A percentile compares a stretch with the other conserved stretches of the same genome.
phyloP scores from a whole-genome alignment of 257 asterid genomes.

The Linaria vulgaris region DNA sequence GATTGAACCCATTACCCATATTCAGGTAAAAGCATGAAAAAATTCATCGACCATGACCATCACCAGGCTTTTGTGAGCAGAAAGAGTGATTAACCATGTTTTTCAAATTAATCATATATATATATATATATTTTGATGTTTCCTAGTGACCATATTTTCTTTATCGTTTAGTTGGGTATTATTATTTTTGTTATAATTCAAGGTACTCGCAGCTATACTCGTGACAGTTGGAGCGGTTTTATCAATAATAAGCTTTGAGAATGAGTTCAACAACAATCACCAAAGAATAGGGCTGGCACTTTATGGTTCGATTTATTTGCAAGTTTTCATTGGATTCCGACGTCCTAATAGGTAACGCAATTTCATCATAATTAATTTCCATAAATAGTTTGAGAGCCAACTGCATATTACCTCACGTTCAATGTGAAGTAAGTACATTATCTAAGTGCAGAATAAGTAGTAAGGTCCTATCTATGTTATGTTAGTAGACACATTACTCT shows the following conservation, averaged over 20 bases:
- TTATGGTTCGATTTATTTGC: conserved; percentile 67
- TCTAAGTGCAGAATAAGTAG: too few species aligned
- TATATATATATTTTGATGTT: neutral
- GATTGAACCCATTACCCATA: conserved; percentile 30
- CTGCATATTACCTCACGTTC: too few species aligned
- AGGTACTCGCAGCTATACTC: conserved; percentile 62
- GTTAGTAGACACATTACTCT: too few species aligned
- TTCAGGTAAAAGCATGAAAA: conserved; percentile 31
- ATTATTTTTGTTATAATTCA: conserved; percentile 13
- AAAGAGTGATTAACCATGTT: neutral
- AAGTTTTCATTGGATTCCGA: conserved; percentile 52
- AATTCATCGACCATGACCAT: conserved; percentile 17
- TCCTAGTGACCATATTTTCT: neutral
- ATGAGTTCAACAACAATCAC: conserved; percentile 65
- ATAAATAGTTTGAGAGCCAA: neutral
- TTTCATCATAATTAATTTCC: neutral
- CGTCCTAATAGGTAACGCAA: conserved; percentile 69
- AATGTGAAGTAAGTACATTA: too few species aligned
- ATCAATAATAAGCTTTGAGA: conserved; percentile 74
- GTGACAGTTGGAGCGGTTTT: conserved; percentile 69
- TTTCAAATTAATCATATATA: neutral
- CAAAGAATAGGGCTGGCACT: conserved; percentile 85
- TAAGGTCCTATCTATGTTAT: too few species aligned
- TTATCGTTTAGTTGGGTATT: neutral
- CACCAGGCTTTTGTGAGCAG: neutral